A percentile compares a stretch with the other conserved stretches of the same genome.
Conservation (phyloP, 2,329 filamentous ascomycete genomes). For the Chaetomiaceae sp. region DNA sequence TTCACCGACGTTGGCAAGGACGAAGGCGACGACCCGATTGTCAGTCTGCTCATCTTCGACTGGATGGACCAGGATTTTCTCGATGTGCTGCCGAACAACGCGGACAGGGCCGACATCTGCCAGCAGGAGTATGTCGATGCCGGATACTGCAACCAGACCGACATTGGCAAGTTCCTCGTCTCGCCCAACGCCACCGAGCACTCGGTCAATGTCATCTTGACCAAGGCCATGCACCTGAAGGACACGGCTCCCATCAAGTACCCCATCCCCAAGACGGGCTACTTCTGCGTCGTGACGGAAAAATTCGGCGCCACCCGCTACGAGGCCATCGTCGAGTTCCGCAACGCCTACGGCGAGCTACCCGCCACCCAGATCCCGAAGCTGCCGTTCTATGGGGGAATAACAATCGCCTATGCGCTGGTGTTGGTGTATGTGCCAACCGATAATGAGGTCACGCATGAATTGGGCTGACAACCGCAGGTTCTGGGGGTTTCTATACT, state of each 20-base stretch:
- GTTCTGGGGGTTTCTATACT: conserved; percentile 94
- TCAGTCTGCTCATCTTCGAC: conserved; percentile 88
- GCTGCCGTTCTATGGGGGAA: conserved; percentile 90
- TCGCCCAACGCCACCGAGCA: conserved; percentile 67
- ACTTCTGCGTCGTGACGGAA: conserved; percentile 87
- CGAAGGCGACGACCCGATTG: conserved; percentile 64
- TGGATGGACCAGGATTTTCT: conserved; percentile 82
- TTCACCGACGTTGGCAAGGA: conserved; percentile 52
- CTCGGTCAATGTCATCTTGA: conserved; percentile 69
- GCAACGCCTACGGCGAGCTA: conserved; percentile 94
- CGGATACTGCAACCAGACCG: conserved; percentile 68
- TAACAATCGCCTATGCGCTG: conserved; percentile 89
- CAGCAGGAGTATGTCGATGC: conserved; percentile 63
- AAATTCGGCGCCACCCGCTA: conserved; percentile 67
- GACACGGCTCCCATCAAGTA: conserved; percentile 73
- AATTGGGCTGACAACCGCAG: conserved; percentile 37
- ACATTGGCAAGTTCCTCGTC: conserved; percentile 81
- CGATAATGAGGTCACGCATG: conserved; percentile 16
- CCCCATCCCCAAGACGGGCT: conserved; percentile 81
- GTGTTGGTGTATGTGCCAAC: conserved; percentile 59
- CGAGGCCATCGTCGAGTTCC: conserved; percentile 79
- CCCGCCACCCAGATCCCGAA: conserved; percentile 95
- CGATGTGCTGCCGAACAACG: conserved; percentile 57
- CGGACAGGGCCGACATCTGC: conserved; percentile 61
- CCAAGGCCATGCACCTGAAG: conserved; percentile 77